Evolutionary conservation across 73 alveolate genomes (phyloP), one percentile per base, ranked within the genome.

Genomic region (Paramecium octaurelia): DNA sequence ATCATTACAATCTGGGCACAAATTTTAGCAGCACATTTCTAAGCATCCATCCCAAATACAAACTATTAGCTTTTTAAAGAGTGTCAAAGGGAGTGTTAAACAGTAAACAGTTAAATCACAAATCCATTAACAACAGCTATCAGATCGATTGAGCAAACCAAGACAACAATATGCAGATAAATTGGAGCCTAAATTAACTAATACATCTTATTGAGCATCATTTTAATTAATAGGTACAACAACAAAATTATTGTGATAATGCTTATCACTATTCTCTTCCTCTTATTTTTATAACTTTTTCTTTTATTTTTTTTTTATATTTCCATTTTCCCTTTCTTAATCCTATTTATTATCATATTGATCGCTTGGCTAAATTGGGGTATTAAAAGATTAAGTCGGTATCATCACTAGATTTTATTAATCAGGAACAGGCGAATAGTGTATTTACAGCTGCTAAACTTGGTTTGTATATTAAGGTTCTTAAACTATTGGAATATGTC

Each of bases 101-200:
- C 35, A 43, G 24, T 20, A 80, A 8, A 80, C 43, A 9, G 48
- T 10, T 44, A 21, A 42, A 44, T 80, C 91, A 44, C 91, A 80
- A 2, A 80, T 43, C 91, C 91, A 80, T 14, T 80, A 14, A 44
- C 91, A 80, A 23, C 91, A 80, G 34, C 23, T 44, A 48, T 80
- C 91, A 80, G 34, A 40, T 80, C 46, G 12, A 44, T 42, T 44
- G 9, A 80, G 29, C 18, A 80, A 4, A 9, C 91, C 91, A 9
- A 80, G 29, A 16, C 91, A 80, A 27, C 91, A 80, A 46, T 31
- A 48, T 1, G 23, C 20, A 10, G 76, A 21, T 1, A 80, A 29
- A 80, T 80, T 80, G 4, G 76, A 20, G 6, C 75, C 91, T 46
- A 80, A 44, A 44, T 80, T 80, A 20, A 48, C 68, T 10, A 54